phyloP scores from a whole-genome alignment of 164 flowering plant genomes.

The Annona cherimola region DNA sequence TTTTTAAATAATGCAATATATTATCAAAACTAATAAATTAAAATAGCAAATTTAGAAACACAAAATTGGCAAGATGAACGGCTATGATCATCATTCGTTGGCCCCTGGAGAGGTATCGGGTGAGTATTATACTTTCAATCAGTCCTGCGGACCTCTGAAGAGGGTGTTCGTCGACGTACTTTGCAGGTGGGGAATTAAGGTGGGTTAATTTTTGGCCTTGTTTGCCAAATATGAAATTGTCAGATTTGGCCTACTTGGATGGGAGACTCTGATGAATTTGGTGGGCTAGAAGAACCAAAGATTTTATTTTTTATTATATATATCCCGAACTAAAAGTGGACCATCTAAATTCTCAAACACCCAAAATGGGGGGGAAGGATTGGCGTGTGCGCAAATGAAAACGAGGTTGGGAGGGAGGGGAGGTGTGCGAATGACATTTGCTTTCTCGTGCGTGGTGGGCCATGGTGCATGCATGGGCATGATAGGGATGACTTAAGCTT shows the following conservation, averaged over 20 bases:
- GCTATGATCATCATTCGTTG: neutral
- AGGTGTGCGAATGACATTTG: neutral
- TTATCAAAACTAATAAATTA: no score
- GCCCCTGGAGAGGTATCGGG: neutral
- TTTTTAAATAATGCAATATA: no score
- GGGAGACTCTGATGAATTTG: neutral
- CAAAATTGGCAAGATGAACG: neutral
- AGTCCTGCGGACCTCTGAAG: neutral
- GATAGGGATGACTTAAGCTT: conserved; percentile 15
- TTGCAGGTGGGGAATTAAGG: neutral
- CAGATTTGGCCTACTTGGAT: neutral
- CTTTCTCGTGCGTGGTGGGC: neutral
- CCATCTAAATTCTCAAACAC: neutral
- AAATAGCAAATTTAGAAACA: neutral
- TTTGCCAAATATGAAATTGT: neutral
- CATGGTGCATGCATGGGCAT: conserved; percentile 25
- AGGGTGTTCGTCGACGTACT: neutral
- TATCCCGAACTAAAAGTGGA: neutral
- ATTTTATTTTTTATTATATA: no score
- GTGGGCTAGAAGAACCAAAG: neutral
- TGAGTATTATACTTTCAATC: neutral
- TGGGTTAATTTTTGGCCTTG: neutral
- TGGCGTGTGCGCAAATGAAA: neutral
- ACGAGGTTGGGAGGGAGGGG: neutral
- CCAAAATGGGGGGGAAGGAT: neutral